These are phyloP conservation scores for Dalechampia spathulata DNA, from an alignment of 441 rosid genomes.

Conservation along the genomic window DNA sequence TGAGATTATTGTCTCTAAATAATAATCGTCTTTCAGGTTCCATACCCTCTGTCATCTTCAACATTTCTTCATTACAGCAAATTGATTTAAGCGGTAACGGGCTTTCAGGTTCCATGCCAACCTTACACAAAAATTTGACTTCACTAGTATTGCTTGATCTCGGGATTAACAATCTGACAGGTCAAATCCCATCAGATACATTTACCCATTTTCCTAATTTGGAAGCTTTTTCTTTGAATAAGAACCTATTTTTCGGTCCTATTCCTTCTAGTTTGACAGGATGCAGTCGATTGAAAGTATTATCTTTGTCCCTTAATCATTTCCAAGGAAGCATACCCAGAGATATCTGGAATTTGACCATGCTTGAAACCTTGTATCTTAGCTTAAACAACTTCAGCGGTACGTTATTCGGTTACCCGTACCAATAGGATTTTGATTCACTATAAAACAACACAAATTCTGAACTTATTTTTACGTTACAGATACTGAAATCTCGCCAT, in stretches of 20 bases:
- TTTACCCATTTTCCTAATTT: not conserved
- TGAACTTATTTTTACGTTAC: not conserved
- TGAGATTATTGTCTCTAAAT: not conserved
- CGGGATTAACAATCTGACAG: conserved; percentile 3
- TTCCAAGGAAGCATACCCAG: not conserved
- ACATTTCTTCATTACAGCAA: not conserved
- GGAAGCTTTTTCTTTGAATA: not conserved
- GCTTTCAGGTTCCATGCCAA: not conserved
- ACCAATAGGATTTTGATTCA: too few species aligned
- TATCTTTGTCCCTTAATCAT: not conserved
- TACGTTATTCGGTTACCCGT: not conserved
- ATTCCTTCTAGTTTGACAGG: not conserved
- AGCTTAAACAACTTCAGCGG: conserved; percentile 1
- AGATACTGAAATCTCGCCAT: not conserved
- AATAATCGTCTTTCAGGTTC: conserved; percentile 6
- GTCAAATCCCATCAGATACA: not conserved
- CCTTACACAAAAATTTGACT: not conserved
- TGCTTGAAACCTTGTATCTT: not conserved
- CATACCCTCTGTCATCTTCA: conserved; percentile 2
- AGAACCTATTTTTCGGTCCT: not conserved
- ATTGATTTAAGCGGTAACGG: not conserved
- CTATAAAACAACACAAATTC: too few species aligned
- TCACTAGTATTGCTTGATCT: not conserved
- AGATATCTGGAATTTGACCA: conserved; percentile 6
- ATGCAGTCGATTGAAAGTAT: not conserved